Percentiles rank a stretch among this genome's conserved stretches.
phyloP scores from a whole-genome alignment of 768 basidiomycete species.

The Lactifluus volemus region DNA sequence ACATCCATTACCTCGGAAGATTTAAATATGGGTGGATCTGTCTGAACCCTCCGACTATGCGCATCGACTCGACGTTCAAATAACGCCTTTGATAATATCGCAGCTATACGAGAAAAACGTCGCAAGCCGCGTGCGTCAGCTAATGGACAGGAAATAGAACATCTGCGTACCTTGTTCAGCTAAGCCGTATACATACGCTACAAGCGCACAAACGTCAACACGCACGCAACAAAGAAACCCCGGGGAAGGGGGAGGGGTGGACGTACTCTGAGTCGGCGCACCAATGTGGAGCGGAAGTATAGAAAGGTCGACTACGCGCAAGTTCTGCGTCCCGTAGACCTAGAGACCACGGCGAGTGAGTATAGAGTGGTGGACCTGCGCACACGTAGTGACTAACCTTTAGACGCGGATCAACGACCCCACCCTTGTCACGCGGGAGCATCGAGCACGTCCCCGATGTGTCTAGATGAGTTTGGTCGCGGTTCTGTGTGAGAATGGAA shows the following conservation, averaged over 20 bases:
- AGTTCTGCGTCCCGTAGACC: conserved; percentile 50
- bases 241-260: too few relatives aligned
- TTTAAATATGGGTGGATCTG: too few relatives aligned
- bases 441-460: conserved; percentile 43
- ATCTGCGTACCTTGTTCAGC: conserved; percentile 36
- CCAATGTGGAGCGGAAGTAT: conserved; percentile 44
- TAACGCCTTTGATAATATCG: conserved; percentile 25
- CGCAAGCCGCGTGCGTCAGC: neutral
- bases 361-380: neutral
- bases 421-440: conserved; percentile 41
- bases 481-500: neutral
- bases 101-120: conserved; percentile 17
- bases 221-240: neutral
- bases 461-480: conserved; percentile 26
- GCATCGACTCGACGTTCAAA: neutral
- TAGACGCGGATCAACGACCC: conserved; percentile 42
- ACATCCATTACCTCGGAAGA: too few relatives aligned
- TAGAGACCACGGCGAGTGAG: conserved; percentile 7
- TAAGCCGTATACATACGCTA: conserved; percentile 33
- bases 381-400: conserved; percentile 27
- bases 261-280: conserved; percentile 38
- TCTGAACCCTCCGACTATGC: too few relatives aligned
- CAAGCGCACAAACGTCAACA: neutral
- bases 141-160: neutral
- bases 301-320: conserved; percentile 50